A percentile compares a stretch with the other conserved stretches of the same genome.
These are phyloP conservation scores for Heliosperma pusillum DNA, from an alignment of 148 eudicot species.

Conservation along the genomic window DNA sequence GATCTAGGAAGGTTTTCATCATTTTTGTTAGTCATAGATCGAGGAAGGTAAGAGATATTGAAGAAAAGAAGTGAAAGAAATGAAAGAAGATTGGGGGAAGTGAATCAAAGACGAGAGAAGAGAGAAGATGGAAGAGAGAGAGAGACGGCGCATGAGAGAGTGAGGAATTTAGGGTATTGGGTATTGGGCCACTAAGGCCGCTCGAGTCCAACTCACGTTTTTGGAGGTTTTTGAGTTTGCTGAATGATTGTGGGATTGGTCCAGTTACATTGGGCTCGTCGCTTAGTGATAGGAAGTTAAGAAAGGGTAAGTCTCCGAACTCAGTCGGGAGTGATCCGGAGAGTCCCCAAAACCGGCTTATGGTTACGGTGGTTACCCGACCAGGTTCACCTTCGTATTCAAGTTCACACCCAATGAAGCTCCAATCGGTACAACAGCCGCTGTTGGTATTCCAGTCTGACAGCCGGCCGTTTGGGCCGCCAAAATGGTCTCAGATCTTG, in stretches of 20 bases:
- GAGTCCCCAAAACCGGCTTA: conserved; percentile 15
- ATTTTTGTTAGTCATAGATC: too few relatives aligned
- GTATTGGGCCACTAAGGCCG: conserved; percentile 46
- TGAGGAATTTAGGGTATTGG: too few relatives aligned
- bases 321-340: conserved; percentile 33
- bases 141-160: too few relatives aligned
- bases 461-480: conserved; percentile 20
- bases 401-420: conserved; percentile 30
- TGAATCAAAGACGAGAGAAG: too few relatives aligned
- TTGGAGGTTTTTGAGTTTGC: conserved; percentile 37
- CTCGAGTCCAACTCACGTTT: conserved; percentile 27
- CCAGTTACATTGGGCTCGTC: conserved; percentile 38
- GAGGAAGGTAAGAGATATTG: too few relatives aligned
- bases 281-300: conserved; percentile 27
- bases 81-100: too few relatives aligned
- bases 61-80: too few relatives aligned
- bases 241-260: conserved; percentile 29
- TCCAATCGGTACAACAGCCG: conserved; percentile 43
- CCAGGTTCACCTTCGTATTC: conserved; percentile 24
- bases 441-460: conserved; percentile 32
- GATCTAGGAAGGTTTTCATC: too few relatives aligned
- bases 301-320: conserved; percentile 35
- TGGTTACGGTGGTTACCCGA: conserved; percentile 25
- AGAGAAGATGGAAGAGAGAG: too few relatives aligned
- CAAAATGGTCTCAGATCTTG: conserved; percentile 28